Base-by-base conservation (phyloP, 2,329 filamentous ascomycete species). In the Aureobasidium uvarum region DNA sequence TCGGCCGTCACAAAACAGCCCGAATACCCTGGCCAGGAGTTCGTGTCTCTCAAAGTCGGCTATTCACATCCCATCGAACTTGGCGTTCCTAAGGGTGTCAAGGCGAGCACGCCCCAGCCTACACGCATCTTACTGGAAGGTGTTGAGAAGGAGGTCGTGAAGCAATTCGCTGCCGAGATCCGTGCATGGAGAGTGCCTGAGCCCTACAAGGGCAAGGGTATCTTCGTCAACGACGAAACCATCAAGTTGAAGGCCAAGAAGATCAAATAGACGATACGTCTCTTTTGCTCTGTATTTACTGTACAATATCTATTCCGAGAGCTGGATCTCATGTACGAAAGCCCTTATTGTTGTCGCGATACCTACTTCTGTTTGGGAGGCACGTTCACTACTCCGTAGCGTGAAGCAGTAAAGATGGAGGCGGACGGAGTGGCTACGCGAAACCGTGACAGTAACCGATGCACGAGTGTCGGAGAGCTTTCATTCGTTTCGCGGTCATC, bases 121-220 rank as follows among this genome's bases (percentile, higher is more conserved):
- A 99, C 95, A 39, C 87, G 93, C 67, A 91, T 99, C 70, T 80
- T 99, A 71, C 80, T 99, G 45, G 92, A 99, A 80, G 92, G 95
- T 10, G 84, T 89, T 62, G 86, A 98, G 76, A 92, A 92, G 75
- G 89, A 96, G 78, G 84, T 88, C 56, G 87, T 99, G 69, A 95
- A 92, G 84, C 88, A 90, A 66, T 97, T 98, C 77, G 95, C 95
- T 20, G 95, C 95, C 0, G 83, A 88, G 71, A 96, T 99, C 71
- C 84, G 92, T 72, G 85, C 83, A 78, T 98, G 94, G 94, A 88
- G 95, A 75, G 85, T 85, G 69, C 95, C 95, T 36, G 95, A 99
- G 81, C 95, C 95, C 70, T 99, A 99, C 80, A 99, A 99, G 86
- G 95, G 95, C 71, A 98, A 99, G 86, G 95, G 95, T 72, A 96